phyloP scores from a whole-genome alignment of 208 protist genomes.

The Leishmania major region DNA sequence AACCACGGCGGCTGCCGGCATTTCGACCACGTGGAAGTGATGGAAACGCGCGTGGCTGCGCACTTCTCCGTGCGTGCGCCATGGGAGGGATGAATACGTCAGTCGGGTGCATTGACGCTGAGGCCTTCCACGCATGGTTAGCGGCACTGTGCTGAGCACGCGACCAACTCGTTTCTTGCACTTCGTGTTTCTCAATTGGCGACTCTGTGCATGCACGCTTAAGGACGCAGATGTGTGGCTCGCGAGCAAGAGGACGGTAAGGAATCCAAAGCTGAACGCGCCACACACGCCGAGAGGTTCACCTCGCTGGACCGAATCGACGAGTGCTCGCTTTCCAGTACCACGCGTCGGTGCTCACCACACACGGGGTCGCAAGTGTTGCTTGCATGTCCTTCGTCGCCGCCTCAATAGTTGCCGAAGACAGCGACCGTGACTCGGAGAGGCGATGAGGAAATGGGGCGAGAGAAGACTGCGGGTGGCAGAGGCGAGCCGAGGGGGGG shows the following conservation, averaged over 20 bases:
- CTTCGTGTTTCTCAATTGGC: constrained; percentile 1
- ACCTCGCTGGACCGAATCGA: background rate
- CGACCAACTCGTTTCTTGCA: background rate
- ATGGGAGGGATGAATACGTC: background rate
- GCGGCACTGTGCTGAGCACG: background rate
- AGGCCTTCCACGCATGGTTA: background rate
- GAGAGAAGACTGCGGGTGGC: background rate
- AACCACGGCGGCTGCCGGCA: background rate
- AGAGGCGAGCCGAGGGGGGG: background rate
- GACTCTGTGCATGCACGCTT: background rate
- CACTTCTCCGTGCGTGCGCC: background rate
- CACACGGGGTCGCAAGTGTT: background rate
- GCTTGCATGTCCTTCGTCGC: background rate
- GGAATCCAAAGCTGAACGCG: background rate
- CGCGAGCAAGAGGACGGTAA: background rate
- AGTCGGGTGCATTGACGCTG: background rate
- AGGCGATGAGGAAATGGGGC: background rate
- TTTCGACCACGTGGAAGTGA: background rate
- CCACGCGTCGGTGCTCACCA: background rate
- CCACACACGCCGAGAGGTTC: background rate
- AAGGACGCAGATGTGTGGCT: background rate
- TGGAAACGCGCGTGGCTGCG: background rate
- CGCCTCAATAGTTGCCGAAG: background rate
- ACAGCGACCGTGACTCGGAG: background rate
- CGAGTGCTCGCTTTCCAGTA: background rate